These are phyloP conservation scores for Helminthosporium solani DNA, from an alignment of 2,329 filamentous ascomycete genomes.

Conservation along the genomic window DNA sequence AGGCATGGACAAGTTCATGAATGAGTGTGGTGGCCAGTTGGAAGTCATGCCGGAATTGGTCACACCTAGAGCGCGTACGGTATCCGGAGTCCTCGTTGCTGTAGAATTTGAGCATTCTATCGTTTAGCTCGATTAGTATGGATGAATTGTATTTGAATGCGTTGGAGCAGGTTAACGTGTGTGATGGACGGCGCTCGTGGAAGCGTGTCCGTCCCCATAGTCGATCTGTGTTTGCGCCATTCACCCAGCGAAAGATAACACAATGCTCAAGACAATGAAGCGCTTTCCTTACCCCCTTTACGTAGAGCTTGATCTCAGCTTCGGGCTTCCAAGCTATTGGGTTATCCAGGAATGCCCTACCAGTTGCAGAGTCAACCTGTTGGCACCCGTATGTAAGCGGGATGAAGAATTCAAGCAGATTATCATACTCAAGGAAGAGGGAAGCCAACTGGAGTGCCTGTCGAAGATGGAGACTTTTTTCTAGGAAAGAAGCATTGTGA, in stretches of 20 bases:
- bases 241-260: conserved; percentile 18
- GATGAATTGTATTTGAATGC: conserved; percentile 15
- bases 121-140: conserved; percentile 26
- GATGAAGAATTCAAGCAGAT: conserved; percentile 34
- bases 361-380: conserved; percentile 6
- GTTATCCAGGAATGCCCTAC: conserved; percentile 25
- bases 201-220: conserved; percentile 22
- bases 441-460: conserved; percentile 36
- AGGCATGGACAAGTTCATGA: conserved; percentile 39
- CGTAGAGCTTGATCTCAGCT: conserved; percentile 10
- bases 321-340: conserved; percentile 15
- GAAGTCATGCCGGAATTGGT: conserved; percentile 39
- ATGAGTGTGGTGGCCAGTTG: conserved; percentile 31
- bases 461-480: conserved; percentile 14
- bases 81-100: conserved; percentile 19
- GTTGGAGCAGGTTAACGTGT: conserved; percentile 12
- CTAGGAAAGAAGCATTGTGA: conserved; percentile 11
- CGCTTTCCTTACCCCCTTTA: conserved; percentile 22
- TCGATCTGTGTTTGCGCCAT: conserved; percentile 11
- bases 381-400: conserved; percentile 27
- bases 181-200: conserved; percentile 2
- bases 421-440: conserved; percentile 32
- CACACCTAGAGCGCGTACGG: conserved; percentile 21
- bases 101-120: conserved; percentile 22
- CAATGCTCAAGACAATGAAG: conserved; percentile 30